Evolutionary conservation across 2,329 filamentous ascomycete species (phyloP), one percentile per base, ranked within the genome.

Genomic region (Hypocrella siamensis): DNA sequence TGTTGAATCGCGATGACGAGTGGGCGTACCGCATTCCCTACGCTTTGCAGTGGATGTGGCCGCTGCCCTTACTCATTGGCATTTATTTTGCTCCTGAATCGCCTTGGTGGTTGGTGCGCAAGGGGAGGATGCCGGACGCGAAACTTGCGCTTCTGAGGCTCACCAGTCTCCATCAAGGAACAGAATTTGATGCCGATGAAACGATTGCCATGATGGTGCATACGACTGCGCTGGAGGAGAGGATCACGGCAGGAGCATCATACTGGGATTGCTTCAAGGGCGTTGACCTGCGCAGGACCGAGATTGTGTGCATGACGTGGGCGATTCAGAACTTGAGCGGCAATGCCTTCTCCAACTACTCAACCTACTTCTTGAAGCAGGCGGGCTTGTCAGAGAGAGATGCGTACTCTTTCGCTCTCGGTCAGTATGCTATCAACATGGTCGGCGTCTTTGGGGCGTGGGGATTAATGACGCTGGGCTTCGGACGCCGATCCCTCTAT

Each of bases 131-230:
- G 25, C 68, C 73, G 7, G 73, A 80, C 12, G 79, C 79, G 19
- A 80, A 80, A 56, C 56, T 60, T 29, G 60, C 76, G 2, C 63
- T 83, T 15, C 58, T 77, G 30, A 71, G 77, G 4, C 58, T 83
- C 15, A 81, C 77, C 5, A 76, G 66, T 43, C 43, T 63, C 11
- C 59, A 73, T 39, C 60, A 62, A 33, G 75, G 83, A 37, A 76
- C 72, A 1, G 68, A 78, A 37, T 86, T 90, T 43, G 71, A 92
- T 45, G 70, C 79, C 9, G 79, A 92, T 39, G 82, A 90, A 56
- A 90, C 82, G 0, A 65, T 93, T 31, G 76, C 81, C 44, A 92
- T 93, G 82, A 93, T 93, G 80, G 73, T 84, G 2, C 82, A 92
- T 48, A 93, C 84, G 1, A 86, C 80, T 1, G 78, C 79, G 0